Evolutionary conservation across 345 rosid genomes (phyloP), one percentile per base, ranked within the genome.

Genomic region (Brassica rapa): DNA sequence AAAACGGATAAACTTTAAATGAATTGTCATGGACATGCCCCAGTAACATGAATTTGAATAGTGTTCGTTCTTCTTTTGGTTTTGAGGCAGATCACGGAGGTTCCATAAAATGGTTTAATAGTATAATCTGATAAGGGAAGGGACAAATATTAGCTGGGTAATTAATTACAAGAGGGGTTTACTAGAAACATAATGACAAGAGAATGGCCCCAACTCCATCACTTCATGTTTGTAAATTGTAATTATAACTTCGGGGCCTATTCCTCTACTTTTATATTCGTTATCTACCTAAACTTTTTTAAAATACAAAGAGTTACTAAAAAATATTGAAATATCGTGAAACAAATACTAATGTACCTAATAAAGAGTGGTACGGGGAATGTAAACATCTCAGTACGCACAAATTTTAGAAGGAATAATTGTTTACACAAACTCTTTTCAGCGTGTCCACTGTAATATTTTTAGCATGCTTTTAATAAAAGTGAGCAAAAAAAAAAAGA

Each of bases 171-270:
- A 77, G 33, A 71, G 12, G 46, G 37, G 71, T 65, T 78, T 59
- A 79, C 74, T 37, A 59, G 73, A 60, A 60, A 32, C 82, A 73
- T 60, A 66, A 67, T 59, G 65, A 67, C 78, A 79, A 73, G 46
- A 51, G 57, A 78, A 33, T 68, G 77, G 77, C 70, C 82, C 82
- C 82, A 79, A 67, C 69, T 60, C 74, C 57, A 72, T 66, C 57
- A 67, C 70, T 73, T 79, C 74, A 59, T 39, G 73, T 78, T 72
- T 43, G 32, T 16, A 53, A 6, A 27, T 27, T 27, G 29, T 27
- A 33, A 8, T 15, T 53, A n/a, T 66, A n/a, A 72, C 23, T 21
- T 66, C 32, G 37, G 64, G 78, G 51, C 77, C 69, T 66, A n/a
- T 57, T 41, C 55, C 62, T 30, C 68, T 57, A 15, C 29, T 41